A percentile compares a stretch with the other conserved stretches of the same genome.
Evolutionary conservation across 495 filamentous ascomycete species (phyloP).

Genomic region (Massariosphaeria phaeospora): DNA sequence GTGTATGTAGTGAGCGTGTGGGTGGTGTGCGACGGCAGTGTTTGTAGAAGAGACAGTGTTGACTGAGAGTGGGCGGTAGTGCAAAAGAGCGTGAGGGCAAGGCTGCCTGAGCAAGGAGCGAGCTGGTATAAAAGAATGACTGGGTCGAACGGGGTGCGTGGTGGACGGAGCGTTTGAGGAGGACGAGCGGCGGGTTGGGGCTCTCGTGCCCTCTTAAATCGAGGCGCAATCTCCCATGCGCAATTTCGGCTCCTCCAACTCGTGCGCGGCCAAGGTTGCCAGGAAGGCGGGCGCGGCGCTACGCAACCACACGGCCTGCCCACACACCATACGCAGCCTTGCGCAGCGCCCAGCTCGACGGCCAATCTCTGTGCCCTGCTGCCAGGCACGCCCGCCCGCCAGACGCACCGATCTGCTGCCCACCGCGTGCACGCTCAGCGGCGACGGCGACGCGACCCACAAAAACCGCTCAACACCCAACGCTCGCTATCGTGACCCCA

Average conservation of each 20-base stretch:
- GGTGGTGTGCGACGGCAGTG: not conserved
- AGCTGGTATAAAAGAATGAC: conserved; percentile 19
- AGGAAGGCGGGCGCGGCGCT: no score
- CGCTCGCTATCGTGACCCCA: conserved; percentile 3
- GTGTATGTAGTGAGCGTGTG: not conserved
- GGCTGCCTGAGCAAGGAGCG: conserved; percentile 21
- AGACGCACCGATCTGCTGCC: no score
- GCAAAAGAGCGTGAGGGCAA: conserved; percentile 26
- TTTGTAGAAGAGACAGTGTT: not conserved
- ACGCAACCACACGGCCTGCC: not conserved
- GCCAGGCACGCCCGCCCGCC: not conserved
- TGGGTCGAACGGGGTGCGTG: conserved; percentile 6
- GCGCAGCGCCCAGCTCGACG: not conserved
- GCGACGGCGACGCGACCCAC: not conserved
- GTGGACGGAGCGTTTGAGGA: conserved; percentile 14
- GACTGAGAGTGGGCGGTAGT: not conserved
- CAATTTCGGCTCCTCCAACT: conserved; percentile 20
- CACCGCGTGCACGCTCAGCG: not conserved
- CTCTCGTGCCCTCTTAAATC: conserved; percentile 12
- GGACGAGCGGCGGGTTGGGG: conserved; percentile 22
- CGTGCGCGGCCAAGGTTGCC: not conserved
- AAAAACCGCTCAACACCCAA: not conserved
- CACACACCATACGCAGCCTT: no score
- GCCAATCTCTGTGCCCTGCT: not conserved
- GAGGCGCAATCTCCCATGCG: conserved; percentile 28